phyloP scores from a whole-genome alignment of 2,329 filamentous ascomycete species.

The Penicillium sp. region DNA sequence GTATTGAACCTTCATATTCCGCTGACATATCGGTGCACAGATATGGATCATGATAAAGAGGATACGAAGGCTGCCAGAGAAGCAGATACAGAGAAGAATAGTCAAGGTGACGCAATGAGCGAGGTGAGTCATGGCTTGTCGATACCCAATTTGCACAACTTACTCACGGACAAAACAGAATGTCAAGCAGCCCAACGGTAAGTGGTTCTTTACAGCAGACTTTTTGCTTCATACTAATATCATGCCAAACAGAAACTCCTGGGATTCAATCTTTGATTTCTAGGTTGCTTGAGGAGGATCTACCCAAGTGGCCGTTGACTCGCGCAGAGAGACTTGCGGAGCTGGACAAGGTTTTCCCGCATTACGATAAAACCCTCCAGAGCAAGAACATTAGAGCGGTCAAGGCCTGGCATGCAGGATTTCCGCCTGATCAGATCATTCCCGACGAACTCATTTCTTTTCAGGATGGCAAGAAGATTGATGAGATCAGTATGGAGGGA shows the following conservation, averaged over 20 bases:
- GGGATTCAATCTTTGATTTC: background rate
- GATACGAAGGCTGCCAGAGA: too few relatives aligned
- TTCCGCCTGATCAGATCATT: background rate
- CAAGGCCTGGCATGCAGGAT: background rate
- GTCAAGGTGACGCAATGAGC: too few relatives aligned
- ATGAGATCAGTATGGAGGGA: background rate
- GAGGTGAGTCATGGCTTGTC: too few relatives aligned
- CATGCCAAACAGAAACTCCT: background rate
- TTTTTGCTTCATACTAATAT: background rate
- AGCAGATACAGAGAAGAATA: too few relatives aligned
- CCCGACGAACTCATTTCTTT: background rate
- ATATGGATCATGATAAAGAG: too few relatives aligned
- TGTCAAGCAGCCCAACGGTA: too few relatives aligned
- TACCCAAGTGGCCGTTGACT: background rate
- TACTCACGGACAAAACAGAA: too few relatives aligned
- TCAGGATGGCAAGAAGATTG: background rate
- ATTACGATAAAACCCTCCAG: background rate
- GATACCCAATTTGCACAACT: too few relatives aligned
- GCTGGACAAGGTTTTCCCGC: background rate
- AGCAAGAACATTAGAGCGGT: background rate
- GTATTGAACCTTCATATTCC: too few relatives aligned
- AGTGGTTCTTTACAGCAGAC: background rate
- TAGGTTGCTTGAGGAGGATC: background rate
- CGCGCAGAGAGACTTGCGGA: background rate
- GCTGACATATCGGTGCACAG: too few relatives aligned